These are phyloP conservation scores for Pichia kluyveri DNA, from an alignment of 805 yeast species.

Conservation along the genomic window DNA sequence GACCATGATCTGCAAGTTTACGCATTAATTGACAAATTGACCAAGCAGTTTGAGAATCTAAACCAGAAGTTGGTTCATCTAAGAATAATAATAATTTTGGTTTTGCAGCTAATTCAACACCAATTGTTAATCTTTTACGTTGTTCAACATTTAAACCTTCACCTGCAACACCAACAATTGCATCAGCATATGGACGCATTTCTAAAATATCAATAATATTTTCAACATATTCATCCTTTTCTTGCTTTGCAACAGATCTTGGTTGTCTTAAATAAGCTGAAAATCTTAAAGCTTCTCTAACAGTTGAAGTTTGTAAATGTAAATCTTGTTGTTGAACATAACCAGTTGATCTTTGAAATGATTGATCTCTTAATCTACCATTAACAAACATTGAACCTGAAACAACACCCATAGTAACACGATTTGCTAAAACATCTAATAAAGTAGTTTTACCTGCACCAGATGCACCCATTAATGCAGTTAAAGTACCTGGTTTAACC, in stretches of 20 bases:
- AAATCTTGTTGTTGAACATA: slow-evolving; percentile 56
- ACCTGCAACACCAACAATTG: slow-evolving; percentile 42
- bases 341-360: slow-evolving; percentile 48
- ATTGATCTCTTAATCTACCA: slow-evolving; percentile 37
- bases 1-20: slow-evolving; percentile 43
- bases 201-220: slow-evolving; percentile 39
- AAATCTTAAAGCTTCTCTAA: slow-evolving; percentile 44
- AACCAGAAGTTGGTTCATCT: slow-evolving; percentile 56
- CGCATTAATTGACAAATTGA: slow-evolving; percentile 46
- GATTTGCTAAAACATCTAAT: slow-evolving; percentile 42
- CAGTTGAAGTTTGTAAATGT: slow-evolving; percentile 42
- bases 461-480: slow-evolving; percentile 64
- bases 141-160: slow-evolving; percentile 48
- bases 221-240: slow-evolving; percentile 44
- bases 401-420: slow-evolving; percentile 47
- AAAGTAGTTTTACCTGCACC: slow-evolving; percentile 57
- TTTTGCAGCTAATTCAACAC: slow-evolving; percentile 48
- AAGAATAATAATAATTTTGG: slow-evolving; percentile 45
- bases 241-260: slow-evolving; percentile 29
- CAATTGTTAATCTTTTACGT: slow-evolving; percentile 45
- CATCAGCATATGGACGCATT: slow-evolving; percentile 47
- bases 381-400: slow-evolving; percentile 52
- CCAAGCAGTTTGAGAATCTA: slow-evolving; percentile 55
- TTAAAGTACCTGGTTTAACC: slow-evolving; percentile 76
- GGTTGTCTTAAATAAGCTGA: slow-evolving; percentile 44